phyloP scores from a whole-genome alignment of 495 filamentous ascomycete species.

The Cercophora newfieldiana region DNA sequence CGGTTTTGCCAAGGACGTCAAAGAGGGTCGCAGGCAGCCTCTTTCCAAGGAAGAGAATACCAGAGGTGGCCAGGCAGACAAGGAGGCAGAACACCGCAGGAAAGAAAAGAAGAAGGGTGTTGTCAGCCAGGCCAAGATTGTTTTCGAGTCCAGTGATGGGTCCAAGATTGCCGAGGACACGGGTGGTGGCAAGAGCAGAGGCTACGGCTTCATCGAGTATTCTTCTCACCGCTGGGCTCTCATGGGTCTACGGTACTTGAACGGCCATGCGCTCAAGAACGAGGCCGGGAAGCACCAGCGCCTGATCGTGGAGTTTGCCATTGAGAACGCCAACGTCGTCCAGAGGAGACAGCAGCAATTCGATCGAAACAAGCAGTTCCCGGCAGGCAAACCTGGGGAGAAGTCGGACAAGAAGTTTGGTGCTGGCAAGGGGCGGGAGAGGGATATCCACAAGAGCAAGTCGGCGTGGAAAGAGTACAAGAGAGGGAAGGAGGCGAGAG shows the following conservation, averaged over 20 bases:
- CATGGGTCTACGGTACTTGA: slow-evolving; percentile 93
- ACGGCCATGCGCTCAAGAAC: slow-evolving; percentile 69
- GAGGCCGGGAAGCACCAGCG: slow-evolving; percentile 54
- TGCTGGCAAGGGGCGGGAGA: background rate
- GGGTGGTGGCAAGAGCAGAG: slow-evolving; percentile 71
- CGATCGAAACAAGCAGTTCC: slow-evolving; percentile 58
- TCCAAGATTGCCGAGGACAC: slow-evolving; percentile 69
- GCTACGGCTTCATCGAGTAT: slow-evolving; percentile 98
- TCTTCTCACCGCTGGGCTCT: slow-evolving; percentile 89
- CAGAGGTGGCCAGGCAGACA: slow-evolving; percentile 77
- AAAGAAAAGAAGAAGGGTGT: slow-evolving; percentile 86
- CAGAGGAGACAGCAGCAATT: slow-evolving; percentile 71
- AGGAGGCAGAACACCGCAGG: slow-evolving; percentile 69
- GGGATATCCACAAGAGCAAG: slow-evolving; percentile 1
- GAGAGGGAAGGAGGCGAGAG: slow-evolving; percentile 8
- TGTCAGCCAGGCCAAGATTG: slow-evolving; percentile 91
- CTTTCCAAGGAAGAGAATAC: slow-evolving; percentile 84
- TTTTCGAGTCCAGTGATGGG: slow-evolving; percentile 83
- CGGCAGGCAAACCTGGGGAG: slow-evolving; percentile 17
- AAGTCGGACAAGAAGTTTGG: slow-evolving; percentile 1
- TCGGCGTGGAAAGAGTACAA: slow-evolving; percentile 3
- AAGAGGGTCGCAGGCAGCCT: slow-evolving; percentile 64
- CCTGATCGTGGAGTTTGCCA: slow-evolving; percentile 94
- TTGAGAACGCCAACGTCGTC: slow-evolving; percentile 96
- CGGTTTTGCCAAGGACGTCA: slow-evolving; percentile 89